Base-by-base conservation (phyloP, 106 monocot genomes). In the Phalaenopsis aphrodite region DNA sequence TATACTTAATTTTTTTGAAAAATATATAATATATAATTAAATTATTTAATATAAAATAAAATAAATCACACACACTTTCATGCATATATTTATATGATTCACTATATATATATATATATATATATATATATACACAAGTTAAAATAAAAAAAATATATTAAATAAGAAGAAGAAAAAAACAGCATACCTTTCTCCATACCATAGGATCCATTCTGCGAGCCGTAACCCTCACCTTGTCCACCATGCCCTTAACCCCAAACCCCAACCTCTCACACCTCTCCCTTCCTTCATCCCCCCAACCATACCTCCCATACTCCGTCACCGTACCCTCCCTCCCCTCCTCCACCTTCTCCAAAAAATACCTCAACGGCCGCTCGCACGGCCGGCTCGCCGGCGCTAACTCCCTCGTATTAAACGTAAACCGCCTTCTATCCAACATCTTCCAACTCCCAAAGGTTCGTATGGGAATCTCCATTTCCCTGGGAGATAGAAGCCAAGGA, bases 361-460 rank as follows among this genome's bases (percentile, higher is more conserved):
- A 95, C 69, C 85, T 17, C 19, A 90, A 0, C 3, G 95, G 94
- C 67, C 78, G 52, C 16, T 84, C 48, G 72, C 92, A 95, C 10
- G 88, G 75, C 21, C 45, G 11, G 61, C 74, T 79, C 42, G 43
- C 52, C 6, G 41, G 4, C 2, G 55, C 55, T 7, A 79, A 8
- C 17, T 78, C 56, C 41, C 92, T 82, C 6, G 93, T 93, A 82
- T 93, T 93, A 79, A 96, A 96, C n/a, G 83, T 84, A 79, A 96
- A 96, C 4, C 89, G 93, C 46, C 95, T 91, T 42, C 82, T 41
- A n/a, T 79, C 37, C 5, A 5, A 81, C 56, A 49, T 79, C 73
- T 85, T 81, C 95, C 95, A 96, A 1, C 91, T 93, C 79, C 55
- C 49, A 78, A 95, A 95, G 30, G 95, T 95, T 74, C 46, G 81